Conservation (phyloP, 2,329 filamentous ascomycete genomes). For the Alternaria tenuissima region DNA sequence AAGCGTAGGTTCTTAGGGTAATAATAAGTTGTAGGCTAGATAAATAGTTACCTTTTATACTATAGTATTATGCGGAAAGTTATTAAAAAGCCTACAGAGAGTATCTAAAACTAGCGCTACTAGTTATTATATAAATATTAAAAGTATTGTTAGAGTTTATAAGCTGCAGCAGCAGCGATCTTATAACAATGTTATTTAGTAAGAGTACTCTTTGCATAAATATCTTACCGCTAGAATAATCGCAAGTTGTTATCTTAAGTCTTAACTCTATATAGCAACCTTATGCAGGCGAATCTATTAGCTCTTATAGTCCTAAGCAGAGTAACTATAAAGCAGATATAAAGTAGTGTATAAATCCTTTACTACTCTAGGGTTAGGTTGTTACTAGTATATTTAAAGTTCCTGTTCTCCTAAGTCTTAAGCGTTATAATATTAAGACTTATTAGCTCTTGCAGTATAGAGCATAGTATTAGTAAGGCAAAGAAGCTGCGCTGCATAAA, state of each 20-base stretch:
- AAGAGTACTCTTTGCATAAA: not conserved
- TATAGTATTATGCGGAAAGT: too few species aligned
- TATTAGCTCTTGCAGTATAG: not conserved
- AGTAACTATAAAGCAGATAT: not conserved
- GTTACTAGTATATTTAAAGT: not conserved
- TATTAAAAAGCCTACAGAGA: not conserved
- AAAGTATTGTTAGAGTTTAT: not conserved
- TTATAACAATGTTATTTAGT: not conserved
- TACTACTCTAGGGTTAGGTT: not conserved
- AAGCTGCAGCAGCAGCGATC: not conserved
- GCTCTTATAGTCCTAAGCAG: not conserved
- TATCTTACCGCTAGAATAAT: not conserved
- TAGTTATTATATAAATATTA: not conserved
- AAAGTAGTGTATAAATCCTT: not conserved
- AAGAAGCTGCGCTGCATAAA: not conserved
- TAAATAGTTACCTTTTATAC: too few species aligned
- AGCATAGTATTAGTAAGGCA: too few species aligned
- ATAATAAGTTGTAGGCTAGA: not conserved
- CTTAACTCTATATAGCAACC: not conserved
- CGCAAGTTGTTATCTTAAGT: not conserved
- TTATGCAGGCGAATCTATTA: not conserved
- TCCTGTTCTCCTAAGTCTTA: too few species aligned
- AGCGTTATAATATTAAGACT: not conserved
- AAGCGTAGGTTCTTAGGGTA: not conserved
- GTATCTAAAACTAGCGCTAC: not conserved